Percentiles rank a stretch among this genome's conserved stretches.
Evolutionary conservation across 768 basidiomycete genomes (phyloP).

Genomic region (Pisolithus albus): DNA sequence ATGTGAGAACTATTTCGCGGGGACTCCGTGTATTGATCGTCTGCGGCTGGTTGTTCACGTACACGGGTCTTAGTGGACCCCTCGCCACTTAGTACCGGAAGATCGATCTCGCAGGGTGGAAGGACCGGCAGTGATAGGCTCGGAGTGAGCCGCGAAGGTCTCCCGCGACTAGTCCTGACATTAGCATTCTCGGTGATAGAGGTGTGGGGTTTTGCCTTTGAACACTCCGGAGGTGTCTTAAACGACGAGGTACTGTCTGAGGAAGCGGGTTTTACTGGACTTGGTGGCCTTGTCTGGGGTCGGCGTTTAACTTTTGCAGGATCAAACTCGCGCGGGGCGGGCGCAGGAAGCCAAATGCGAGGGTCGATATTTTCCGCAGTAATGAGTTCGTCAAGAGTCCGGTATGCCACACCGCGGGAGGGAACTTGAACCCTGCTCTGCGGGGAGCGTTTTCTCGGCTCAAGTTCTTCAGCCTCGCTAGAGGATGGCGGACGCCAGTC

Average conservation of each 20-base stretch:
- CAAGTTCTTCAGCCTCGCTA: constrained; percentile 8
- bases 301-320: constrained; percentile 20
- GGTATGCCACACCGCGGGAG: constrained; percentile 17
- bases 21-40: constrained; percentile 1
- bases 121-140: constrained; percentile 16
- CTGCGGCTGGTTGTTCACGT: not conserved
- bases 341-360: constrained; percentile 22
- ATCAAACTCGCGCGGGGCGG: constrained; percentile 15
- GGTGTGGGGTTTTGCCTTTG: not conserved
- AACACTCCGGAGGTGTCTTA: not conserved
- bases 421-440: not conserved
- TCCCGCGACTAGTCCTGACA: constrained; percentile 18
- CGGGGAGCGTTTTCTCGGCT: not conserved
- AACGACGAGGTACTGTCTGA: not conserved
- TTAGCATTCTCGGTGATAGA: constrained; percentile 8
- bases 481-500: constrained; percentile 1
- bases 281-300: constrained; percentile 18
- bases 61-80: constrained; percentile 1
- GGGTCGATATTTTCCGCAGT: constrained; percentile 13
- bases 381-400: constrained; percentile 12
- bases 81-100: not conserved
- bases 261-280: constrained; percentile 10
- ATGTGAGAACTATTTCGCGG: constrained; percentile 15
- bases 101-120: constrained; percentile 1
- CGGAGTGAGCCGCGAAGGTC: constrained; percentile 11